Conservation (phyloP, 768 basidiomycete genomes). For the Boletus subparvulus region DNA sequence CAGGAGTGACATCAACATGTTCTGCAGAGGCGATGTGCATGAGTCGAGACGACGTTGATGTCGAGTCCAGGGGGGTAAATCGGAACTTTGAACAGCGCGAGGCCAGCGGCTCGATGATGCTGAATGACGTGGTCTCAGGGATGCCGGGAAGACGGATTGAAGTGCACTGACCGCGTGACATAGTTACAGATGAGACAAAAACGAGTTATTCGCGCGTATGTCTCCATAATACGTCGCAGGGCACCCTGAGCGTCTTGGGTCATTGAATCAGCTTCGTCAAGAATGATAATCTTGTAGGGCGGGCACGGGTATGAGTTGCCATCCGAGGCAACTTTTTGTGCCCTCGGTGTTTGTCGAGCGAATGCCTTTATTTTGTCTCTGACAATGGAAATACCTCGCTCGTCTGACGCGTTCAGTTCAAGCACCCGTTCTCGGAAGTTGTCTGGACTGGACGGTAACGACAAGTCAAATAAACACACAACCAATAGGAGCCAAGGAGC, state of each 20-base stretch:
- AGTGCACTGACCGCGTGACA: constrained; percentile 79
- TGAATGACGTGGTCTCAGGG: constrained; percentile 32
- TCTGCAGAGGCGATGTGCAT: constrained; percentile 80
- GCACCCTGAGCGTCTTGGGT: constrained; percentile 99
- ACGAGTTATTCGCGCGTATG: constrained; percentile 93
- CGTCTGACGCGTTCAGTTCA: constrained; percentile 98
- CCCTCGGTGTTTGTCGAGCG: constrained; percentile 87
- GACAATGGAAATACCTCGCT: constrained; percentile 95
- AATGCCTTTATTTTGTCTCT: constrained; percentile 99
- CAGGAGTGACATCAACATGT: constrained; percentile 52
- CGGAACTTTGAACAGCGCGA: constrained; percentile 99
- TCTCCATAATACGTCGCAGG: constrained; percentile 98
- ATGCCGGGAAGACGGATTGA: not conserved
- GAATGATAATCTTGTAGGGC: constrained; percentile 97
- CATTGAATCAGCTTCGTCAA: constrained; percentile 99
- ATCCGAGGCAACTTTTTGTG: constrained; percentile 69
- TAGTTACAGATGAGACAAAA: constrained; percentile 99
- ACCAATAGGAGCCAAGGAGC: not conserved
- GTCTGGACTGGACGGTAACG: constrained; percentile 65
- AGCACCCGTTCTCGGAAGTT: constrained; percentile 91
- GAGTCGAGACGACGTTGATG: constrained; percentile 73
- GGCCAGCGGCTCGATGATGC: constrained; percentile 97
- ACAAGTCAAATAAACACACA: not conserved
- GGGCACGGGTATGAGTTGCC: constrained; percentile 91
- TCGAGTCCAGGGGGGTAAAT: constrained; percentile 86